phyloP scores from a whole-genome alignment of 2,329 filamentous ascomycete species.

The Talaromyces pinophilus region DNA sequence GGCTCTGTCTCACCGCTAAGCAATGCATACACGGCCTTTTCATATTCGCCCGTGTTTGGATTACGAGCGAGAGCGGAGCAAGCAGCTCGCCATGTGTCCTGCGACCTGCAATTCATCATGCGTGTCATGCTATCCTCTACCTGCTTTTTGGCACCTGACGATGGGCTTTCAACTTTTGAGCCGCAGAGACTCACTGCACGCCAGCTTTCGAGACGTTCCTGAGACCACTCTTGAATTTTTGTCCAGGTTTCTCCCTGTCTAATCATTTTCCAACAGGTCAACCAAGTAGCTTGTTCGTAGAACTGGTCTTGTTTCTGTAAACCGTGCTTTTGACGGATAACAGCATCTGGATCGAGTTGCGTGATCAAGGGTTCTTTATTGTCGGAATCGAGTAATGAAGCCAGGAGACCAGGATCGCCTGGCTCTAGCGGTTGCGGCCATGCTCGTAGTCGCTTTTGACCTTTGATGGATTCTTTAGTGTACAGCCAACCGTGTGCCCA shows the following conservation, averaged over 20 bases:
- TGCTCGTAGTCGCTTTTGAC: constrained; percentile 75
- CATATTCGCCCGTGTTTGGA: constrained; percentile 71
- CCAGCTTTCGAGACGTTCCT: constrained; percentile 84
- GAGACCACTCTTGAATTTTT: constrained; percentile 81
- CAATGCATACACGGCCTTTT: constrained; percentile 86
- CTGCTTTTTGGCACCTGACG: constrained; percentile 34
- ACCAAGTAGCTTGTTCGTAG: constrained; percentile 88
- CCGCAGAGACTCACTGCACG: constrained; percentile 80
- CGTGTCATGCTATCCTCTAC: constrained; percentile 42
- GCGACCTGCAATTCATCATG: constrained; percentile 45
- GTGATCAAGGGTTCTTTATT: constrained; percentile 70
- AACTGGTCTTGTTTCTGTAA: constrained; percentile 82
- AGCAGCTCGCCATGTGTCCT: constrained; percentile 42
- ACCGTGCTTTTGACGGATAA: constrained; percentile 73
- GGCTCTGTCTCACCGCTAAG: constrained; percentile 81
- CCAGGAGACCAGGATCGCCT: constrained; percentile 57
- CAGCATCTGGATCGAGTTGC: constrained; percentile 87
- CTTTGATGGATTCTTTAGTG: constrained; percentile 85
- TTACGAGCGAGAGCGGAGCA: constrained; percentile 56
- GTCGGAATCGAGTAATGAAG: constrained; percentile 59
- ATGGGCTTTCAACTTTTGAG: constrained; percentile 37
- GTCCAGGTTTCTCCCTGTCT: constrained; percentile 75
- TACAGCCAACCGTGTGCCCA: constrained; percentile 91
- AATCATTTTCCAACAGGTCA: constrained; percentile 90
- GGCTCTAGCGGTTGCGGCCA: constrained; percentile 67